phyloP scores from a whole-genome alignment of 768 basidiomycete species.

The Panaeolus papilionaceus region DNA sequence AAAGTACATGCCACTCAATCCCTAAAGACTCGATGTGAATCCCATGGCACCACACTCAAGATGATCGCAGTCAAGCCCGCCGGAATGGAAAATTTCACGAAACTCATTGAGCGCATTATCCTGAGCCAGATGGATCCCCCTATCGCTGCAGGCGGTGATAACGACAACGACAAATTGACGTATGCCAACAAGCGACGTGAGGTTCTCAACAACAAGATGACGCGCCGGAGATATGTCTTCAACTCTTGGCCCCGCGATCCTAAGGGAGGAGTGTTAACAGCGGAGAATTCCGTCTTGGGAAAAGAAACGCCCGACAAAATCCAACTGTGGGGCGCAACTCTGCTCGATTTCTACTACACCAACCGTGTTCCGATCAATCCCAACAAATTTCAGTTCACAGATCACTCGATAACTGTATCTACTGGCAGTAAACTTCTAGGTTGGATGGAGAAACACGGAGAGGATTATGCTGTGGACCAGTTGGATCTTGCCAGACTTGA shows the following conservation, averaged over 20 bases:
- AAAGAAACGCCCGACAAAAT: constrained; percentile 39
- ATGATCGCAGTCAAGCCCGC: too few relatives aligned
- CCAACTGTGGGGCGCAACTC: constrained; percentile 48
- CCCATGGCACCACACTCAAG: too few relatives aligned
- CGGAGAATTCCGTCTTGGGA: constrained; percentile 28
- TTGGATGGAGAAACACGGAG: constrained; percentile 42
- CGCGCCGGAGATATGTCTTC: neutral
- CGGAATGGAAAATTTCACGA: too few relatives aligned
- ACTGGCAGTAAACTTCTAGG: constrained; percentile 43
- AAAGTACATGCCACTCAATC: too few relatives aligned
- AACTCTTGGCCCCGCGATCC: constrained; percentile 2
- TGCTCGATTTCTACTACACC: constrained; percentile 48
- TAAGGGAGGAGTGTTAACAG: constrained; percentile 14
- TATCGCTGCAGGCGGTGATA: too few relatives aligned
- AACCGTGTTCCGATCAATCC: constrained; percentile 20
- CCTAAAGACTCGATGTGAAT: too few relatives aligned
- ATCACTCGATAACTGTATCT: constrained; percentile 26
- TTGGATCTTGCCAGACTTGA: constrained; percentile 40
- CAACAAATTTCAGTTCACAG: constrained; percentile 26
- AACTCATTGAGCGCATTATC: too few relatives aligned
- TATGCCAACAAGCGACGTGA: too few relatives aligned
- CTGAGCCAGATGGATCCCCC: too few relatives aligned
- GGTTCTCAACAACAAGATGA: neutral
- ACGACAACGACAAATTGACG: too few relatives aligned
- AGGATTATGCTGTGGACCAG: constrained; percentile 40